These are phyloP conservation scores for Lachnum nothofagi DNA, from an alignment of 2,329 filamentous ascomycete species.

Conservation along the genomic window DNA sequence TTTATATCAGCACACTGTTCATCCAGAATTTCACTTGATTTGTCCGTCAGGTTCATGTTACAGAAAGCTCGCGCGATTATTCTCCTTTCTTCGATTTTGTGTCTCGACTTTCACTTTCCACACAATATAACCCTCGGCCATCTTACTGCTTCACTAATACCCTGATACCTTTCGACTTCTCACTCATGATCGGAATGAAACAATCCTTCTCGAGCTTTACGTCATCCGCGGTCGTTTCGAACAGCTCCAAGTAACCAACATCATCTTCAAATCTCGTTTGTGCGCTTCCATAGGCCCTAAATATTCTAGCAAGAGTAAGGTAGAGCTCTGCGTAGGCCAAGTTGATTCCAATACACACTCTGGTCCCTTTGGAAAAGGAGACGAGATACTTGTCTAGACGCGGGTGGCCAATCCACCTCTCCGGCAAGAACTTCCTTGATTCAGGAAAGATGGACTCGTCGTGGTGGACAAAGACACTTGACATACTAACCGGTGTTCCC, in stretches of 20 bases:
- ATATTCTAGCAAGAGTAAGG: background rate
- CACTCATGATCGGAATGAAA: constrained; percentile 12
- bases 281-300: constrained; percentile 2
- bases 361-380: constrained; percentile 1
- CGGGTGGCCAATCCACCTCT: constrained; percentile 37
- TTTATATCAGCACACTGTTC: no score
- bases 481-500: constrained; percentile 37
- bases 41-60: no score
- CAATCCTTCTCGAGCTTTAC: constrained; percentile 9
- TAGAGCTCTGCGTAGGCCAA: constrained; percentile 13
- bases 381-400: constrained; percentile 36
- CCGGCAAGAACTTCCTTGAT: constrained; percentile 27
- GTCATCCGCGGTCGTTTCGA: constrained; percentile 2
- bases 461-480: constrained; percentile 27
- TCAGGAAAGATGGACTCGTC: constrained; percentile 30
- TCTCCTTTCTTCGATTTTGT: no score
- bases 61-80: no score
- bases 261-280: background rate
- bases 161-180: no score
- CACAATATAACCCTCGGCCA: no score
- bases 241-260: background rate
- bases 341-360: constrained; percentile 11
- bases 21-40: no score
- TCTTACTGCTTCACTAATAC: no score
- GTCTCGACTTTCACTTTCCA: no score